Evolutionary conservation across 1,284 basidiomycete species (phyloP).

Genomic region (Laetiporus sulphureus): DNA sequence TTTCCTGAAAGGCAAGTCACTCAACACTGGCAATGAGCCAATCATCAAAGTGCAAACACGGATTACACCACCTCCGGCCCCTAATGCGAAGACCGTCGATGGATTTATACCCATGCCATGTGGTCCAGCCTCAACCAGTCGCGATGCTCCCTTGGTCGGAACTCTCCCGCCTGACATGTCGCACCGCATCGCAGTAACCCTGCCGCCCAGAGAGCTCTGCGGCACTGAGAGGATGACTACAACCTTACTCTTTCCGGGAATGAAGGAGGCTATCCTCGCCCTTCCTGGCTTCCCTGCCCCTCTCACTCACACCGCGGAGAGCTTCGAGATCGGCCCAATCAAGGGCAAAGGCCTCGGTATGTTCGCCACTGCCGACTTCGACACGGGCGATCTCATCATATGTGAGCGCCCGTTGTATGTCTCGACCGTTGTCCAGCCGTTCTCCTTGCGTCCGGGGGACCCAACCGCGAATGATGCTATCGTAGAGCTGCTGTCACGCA

Average conservation of each 20-base stretch:
- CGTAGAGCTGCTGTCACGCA: not conserved
- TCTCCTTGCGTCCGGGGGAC: not conserved
- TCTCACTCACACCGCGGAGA: not conserved
- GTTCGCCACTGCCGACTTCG: not conserved
- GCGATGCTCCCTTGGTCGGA: too few relatives aligned
- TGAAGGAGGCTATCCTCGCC: conserved; percentile 3
- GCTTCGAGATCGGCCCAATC: not conserved
- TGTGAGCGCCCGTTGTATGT: conserved; percentile 1
- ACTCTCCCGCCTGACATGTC: too few relatives aligned
- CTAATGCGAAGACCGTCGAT: too few relatives aligned
- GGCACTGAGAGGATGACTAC: too few relatives aligned
- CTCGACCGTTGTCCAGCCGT: not conserved
- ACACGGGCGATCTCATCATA: conserved; percentile 1
- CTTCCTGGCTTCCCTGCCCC: not conserved
- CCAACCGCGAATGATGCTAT: not conserved
- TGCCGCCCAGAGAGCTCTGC: too few relatives aligned
- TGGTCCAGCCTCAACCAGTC: too few relatives aligned
- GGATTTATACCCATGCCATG: too few relatives aligned
- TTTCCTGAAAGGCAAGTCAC: too few relatives aligned
- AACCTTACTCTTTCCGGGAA: not conserved
- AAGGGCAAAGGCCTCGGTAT: not conserved
- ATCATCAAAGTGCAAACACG: too few relatives aligned
- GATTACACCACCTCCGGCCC: too few relatives aligned
- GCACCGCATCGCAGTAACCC: too few relatives aligned
- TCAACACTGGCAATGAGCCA: too few relatives aligned